Base-by-base conservation (phyloP, 345 rosid genomes). In the Excoecaria cochinchinensis region DNA sequence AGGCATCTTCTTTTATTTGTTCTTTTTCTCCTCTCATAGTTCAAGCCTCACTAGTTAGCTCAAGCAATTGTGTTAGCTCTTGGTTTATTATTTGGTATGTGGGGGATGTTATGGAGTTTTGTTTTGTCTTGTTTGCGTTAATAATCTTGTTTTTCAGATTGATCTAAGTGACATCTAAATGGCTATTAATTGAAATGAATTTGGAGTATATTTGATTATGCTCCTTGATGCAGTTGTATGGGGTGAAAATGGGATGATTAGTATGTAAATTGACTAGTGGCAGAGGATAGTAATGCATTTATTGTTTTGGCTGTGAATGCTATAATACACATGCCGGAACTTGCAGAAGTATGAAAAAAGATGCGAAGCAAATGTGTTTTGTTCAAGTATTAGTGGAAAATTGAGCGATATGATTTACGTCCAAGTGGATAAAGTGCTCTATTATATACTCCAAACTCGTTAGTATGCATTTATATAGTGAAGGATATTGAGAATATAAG, bases 291-390 rank as follows among this genome's bases (percentile, higher is more conserved):
- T 36, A 39, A 14, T 36, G 39, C 36, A 2, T 13, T 3, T 71
- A 24, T 76, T 59, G 8, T 25, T 70, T 61, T 65, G 61, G 50
- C 11, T 24, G 50, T 75, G 47, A 19, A 7, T 71, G 50, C 12
- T 4, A 13, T 44, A 2, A 42, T 53, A 74, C 39, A 53, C 1
- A 2, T 68, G 38, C 40, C 42, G 8, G 44, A 77, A 56, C 17
- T 4, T 25, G 50, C 40, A 11, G 8, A 14, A 40, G 4, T 42
- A 59, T 15, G 13, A 10, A 3, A 56, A 46, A 4, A 12, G 46
- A 46, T 4, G 44, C 25, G 3, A 39, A n/a, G 42, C 21, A 21
- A 36, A 36, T 70, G 36, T n/a, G 50, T 19, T 10, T 11, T 0
- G 6, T 52, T 52, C 21, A 52, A 42, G 21, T 42, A 4, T 21